Conservation (phyloP, 2,329 filamentous ascomycete species). For the Fusarium algeriense region DNA sequence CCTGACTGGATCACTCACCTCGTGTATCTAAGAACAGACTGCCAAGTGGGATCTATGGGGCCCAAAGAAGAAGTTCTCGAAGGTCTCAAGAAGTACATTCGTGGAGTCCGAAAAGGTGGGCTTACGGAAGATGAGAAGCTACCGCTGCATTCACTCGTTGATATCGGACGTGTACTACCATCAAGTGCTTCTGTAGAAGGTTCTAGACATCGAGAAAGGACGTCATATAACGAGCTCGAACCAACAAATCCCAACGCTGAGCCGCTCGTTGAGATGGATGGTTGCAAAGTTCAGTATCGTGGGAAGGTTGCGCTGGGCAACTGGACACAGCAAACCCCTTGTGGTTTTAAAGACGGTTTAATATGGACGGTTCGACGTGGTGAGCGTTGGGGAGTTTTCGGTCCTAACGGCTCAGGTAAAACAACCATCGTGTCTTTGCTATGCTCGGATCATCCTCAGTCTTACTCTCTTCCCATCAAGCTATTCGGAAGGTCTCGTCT, state of each 20-base stretch:
- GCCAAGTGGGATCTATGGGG: slow-evolving; percentile 75
- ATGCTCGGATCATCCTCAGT: slow-evolving; percentile 94
- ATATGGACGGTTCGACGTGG: slow-evolving; percentile 86
- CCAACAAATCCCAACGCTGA: slow-evolving; percentile 63
- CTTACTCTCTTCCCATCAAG: slow-evolving; percentile 88
- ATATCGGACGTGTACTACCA: slow-evolving; percentile 62
- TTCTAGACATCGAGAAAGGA: slow-evolving; percentile 7
- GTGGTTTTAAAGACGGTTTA: slow-evolving; percentile 71
- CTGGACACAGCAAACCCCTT: slow-evolving; percentile 73
- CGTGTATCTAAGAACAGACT: slow-evolving; percentile 76
- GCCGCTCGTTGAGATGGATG: slow-evolving; percentile 86
- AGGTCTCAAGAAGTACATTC: slow-evolving; percentile 62
- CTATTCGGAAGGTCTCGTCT: slow-evolving; percentile 87
- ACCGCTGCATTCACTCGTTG: slow-evolving; percentile 61
- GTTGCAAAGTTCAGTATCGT: slow-evolving; percentile 85
- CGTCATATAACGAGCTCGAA: slow-evolving; percentile 34
- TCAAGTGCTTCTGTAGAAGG: slow-evolving; percentile 37
- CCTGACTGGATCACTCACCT: slow-evolving; percentile 93
- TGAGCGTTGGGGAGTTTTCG: slow-evolving; percentile 92
- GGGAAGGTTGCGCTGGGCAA: slow-evolving; percentile 82
- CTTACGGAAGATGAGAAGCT: slow-evolving; percentile 61
- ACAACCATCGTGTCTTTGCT: slow-evolving; percentile 93
- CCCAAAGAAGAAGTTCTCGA: slow-evolving; percentile 72
- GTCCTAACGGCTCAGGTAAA: slow-evolving; percentile 94
- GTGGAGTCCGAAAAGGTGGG: slow-evolving; percentile 59